Evolutionary conservation across 345 rosid genomes (phyloP).

Genomic region (Camelina laxa): DNA sequence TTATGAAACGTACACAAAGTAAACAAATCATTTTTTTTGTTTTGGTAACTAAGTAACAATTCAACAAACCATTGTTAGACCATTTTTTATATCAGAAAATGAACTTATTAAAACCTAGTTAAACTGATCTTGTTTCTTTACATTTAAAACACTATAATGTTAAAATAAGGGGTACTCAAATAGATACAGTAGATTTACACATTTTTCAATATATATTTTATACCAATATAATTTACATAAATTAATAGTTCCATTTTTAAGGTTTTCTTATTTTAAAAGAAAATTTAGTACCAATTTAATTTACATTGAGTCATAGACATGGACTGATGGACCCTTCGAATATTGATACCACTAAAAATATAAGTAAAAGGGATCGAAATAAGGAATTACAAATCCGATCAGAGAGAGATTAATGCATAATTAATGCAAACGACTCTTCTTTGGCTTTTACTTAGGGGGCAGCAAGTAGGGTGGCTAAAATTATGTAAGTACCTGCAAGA

Average conservation of each 20-base stretch:
- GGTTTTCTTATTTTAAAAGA: neutral
- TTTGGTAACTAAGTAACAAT: neutral
- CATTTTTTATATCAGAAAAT: slow-evolving; percentile 13
- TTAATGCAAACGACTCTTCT: slow-evolving; percentile 28
- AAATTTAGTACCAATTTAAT: no score
- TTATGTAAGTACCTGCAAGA: neutral
- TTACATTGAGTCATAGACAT: slow-evolving; percentile 8
- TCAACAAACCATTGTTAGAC: neutral
- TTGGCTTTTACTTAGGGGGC: slow-evolving; percentile 23
- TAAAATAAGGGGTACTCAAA: neutral
- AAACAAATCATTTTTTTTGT: no score
- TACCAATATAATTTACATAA: neutral
- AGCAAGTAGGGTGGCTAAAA: slow-evolving; percentile 37
- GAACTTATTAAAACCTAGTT: neutral
- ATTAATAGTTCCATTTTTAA: neutral
- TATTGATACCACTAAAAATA: neutral
- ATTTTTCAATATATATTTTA: neutral
- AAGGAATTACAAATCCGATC: neutral
- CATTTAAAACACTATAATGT: neutral
- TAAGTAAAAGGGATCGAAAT: slow-evolving; percentile 2
- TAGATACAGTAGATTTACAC: neutral
- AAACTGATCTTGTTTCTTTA: neutral
- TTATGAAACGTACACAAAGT: neutral
- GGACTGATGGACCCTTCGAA: neutral
- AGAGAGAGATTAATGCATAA: neutral